These are phyloP conservation scores for Aspergillus nanangensis DNA, from an alignment of 495 filamentous ascomycete species.

Conservation along the genomic window DNA sequence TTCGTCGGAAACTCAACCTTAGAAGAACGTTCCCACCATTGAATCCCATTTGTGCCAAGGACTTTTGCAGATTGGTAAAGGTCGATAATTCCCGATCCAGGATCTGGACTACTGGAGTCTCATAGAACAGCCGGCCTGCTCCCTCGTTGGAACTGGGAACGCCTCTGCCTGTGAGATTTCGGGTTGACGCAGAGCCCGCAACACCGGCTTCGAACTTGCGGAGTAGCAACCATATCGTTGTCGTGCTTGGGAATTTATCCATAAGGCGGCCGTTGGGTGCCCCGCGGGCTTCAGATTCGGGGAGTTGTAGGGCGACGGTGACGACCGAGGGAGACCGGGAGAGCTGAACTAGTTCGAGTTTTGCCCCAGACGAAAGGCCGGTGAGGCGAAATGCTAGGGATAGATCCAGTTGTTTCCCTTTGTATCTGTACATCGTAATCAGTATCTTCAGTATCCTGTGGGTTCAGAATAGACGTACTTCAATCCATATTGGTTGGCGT, in stretches of 20 bases:
- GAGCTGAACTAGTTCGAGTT: slow-evolving; percentile 82
- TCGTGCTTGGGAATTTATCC: slow-evolving; percentile 80
- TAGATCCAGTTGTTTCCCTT: slow-evolving; percentile 78
- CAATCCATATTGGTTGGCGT: slow-evolving; percentile 69
- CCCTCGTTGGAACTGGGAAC: slow-evolving; percentile 55
- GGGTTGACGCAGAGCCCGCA: slow-evolving; percentile 47
- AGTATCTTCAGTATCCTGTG: slow-evolving; percentile 4
- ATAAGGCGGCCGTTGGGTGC: slow-evolving; percentile 58
- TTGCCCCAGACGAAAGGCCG: slow-evolving; percentile 79
- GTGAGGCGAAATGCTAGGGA: slow-evolving; percentile 82
- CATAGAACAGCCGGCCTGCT: slow-evolving; percentile 78
- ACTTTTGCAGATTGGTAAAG: slow-evolving; percentile 81
- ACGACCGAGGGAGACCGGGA: slow-evolving; percentile 80
- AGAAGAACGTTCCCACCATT: slow-evolving; percentile 78
- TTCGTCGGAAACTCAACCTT: slow-evolving; percentile 67
- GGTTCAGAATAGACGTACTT: slow-evolving; percentile 53
- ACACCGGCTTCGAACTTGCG: slow-evolving; percentile 78
- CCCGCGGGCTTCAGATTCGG: slow-evolving; percentile 56
- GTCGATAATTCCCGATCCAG: slow-evolving; percentile 71
- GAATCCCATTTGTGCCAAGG: slow-evolving; percentile 78
- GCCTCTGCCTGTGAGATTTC: slow-evolving; percentile 77
- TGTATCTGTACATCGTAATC: slow-evolving; percentile 51
- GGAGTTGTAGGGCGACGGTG: slow-evolving; percentile 78
- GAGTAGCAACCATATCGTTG: slow-evolving; percentile 80
- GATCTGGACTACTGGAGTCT: slow-evolving; percentile 77